Percentiles rank a stretch among this genome's conserved stretches.
Conservation (phyloP, 257 asterid species). For the Petunia secreta region DNA sequence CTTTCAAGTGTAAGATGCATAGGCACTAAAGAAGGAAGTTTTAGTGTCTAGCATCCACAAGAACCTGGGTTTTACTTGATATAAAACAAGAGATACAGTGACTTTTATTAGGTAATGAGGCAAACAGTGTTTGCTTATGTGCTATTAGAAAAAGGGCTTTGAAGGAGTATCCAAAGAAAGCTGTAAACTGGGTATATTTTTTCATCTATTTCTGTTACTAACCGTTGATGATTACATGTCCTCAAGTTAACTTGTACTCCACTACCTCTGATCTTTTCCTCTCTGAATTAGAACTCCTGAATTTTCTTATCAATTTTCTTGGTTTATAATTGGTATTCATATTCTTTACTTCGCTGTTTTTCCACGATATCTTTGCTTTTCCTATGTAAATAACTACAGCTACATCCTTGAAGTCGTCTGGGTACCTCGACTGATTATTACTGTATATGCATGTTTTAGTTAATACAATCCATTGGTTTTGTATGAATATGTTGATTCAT, state of each 20-base stretch:
- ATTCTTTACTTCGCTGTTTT: background rate
- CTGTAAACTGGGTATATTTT: background rate
- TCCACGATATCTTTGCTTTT: background rate
- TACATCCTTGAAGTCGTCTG: background rate
- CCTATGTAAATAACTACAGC: background rate
- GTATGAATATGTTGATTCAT: constrained; percentile 16
- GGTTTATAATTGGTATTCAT: background rate
- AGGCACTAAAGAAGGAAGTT: background rate
- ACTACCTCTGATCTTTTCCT: background rate
- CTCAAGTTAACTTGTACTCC: background rate
- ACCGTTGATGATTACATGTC: background rate
- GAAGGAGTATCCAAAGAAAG: background rate
- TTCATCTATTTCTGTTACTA: background rate
- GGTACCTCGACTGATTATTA: background rate
- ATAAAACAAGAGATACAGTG: background rate
- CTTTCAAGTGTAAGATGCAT: constrained; percentile 19
- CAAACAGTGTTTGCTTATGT: background rate
- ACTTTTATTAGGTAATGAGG: background rate
- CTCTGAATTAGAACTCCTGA: background rate
- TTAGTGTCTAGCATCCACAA: background rate
- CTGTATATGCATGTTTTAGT: background rate
- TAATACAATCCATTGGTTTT: constrained; percentile 8
- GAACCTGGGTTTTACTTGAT: constrained; percentile 12
- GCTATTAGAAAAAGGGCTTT: background rate
- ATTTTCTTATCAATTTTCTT: background rate